Evolutionary conservation across 768 basidiomycete genomes (phyloP), one percentile per base, ranked within the genome.

Genomic region (Russula foetens): DNA sequence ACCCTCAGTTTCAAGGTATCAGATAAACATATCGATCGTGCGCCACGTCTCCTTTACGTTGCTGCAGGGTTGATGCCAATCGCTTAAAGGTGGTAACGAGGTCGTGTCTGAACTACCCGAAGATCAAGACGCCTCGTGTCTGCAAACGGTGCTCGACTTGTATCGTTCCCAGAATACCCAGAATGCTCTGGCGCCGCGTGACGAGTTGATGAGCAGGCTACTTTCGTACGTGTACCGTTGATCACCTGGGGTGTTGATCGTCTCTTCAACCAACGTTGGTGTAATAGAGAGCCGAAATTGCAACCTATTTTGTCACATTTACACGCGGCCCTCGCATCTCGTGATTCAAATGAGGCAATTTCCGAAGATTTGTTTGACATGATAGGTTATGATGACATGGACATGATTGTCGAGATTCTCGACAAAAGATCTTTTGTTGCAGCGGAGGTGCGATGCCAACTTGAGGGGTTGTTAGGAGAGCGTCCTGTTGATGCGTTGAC

Each of bases 331-430:
- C 72, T 90, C 17, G 77, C 78, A 1, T 83, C 82, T 7, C 64
- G 73, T 24, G 76, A 75, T 41, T 73, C 76, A 6, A 78, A 87
- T 64, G 90, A 93, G 31, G 83, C 81, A 23, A 87, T 97, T 31
- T 88, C 91, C 28, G 81, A 75, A 28, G 87, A 91, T 65, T 70
- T 98, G 11, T 82, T 81, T 8, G 94, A 97, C 61, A 74, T 90
- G 11, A 70, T 95, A 49, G 96, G 94, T 2, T 91, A 86, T 69
- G 90, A 96, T 52, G 81, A 87, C 19, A 83, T 98, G 50, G 90
- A 91, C 28, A 74, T 93, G 35, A 83, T 88, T 8, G 81, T 81
- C 73, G 81, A 88, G 44, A 79, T 97, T 28, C 71, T 97, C 2
- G 69, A 75, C 19, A 77, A 83, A 31, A 83, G 94, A 23, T 62